Base-by-base conservation (phyloP, 139 green algal genomes). In the Chlamydomonas sphaeroides region DNA sequence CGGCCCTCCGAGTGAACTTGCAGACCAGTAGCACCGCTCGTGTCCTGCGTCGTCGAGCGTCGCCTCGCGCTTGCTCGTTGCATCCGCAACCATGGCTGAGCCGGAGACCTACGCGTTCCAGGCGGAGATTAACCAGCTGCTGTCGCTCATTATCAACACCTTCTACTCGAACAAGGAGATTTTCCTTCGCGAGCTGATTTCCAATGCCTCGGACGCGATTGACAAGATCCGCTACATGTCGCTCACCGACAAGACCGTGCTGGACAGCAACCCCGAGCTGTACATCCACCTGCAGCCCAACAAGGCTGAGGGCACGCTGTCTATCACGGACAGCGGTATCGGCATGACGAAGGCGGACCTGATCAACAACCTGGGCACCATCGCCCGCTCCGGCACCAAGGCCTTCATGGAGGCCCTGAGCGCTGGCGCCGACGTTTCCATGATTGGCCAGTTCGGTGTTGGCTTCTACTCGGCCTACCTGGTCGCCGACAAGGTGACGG, bases 401-500 rank as follows among this genome's bases (percentile, higher is more conserved):
- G 90, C 95, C 3, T 99, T 99, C 95, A 99, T 99, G 97, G 97
- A 99, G 93, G 97, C 97, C 8, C 89, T 99, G n/a, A 95, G 93
- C 25, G 97, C 97, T 23, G 97, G 97, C 80, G 97, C 97, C 21
- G 97, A 99, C 86, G 96, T 99, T 48, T 95, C 92, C 78, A 99
- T 99, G 97, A 99, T 99, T 84, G 97, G 97, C 39, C 97, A 99
- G 94, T 99, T 99, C 82, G 97, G 97, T 67, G 97, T 99, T 32
- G 97, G 97, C 73, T 99, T 99, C 92, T 99, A 99, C 93, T 99
- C 97, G 1, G 96, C 97, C 51, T 99, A 99, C 93, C 95, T 99
- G 7, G 97, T 99, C 25, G 97, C 97, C 32, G 97, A 99, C 87
- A 93, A 90, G 84, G 88, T 92, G 38, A 95, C 92, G 14, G 95